Evolutionary conservation across 2,329 filamentous ascomycete genomes (phyloP), one percentile per base, ranked within the genome.

Genomic region (Parastagonospora avenae): DNA sequence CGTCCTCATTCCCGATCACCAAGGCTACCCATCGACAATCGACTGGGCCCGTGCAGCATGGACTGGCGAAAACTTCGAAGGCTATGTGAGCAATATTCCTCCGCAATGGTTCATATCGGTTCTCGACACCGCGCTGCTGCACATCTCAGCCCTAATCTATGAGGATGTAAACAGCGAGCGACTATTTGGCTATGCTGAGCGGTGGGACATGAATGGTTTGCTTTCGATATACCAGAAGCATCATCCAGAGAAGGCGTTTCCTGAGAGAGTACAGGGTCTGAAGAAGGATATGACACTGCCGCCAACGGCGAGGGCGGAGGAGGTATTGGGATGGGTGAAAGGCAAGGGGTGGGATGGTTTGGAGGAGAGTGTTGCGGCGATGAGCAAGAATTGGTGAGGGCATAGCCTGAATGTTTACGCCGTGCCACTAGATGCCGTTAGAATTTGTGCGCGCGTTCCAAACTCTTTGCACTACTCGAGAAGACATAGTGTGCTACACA

Each of bases 101-200:
- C 52, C 50, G 2, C 52, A 68, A 47, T 68, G 54, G 47, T 70
- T 55, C 42, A 59, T 69, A 16, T 60, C 63, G 11, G 53, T 57
- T 0, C 41, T 48, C 8, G 70, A 72, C 46, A 50, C 49, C 32
- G 83, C 80, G 0, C 70, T 77, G 0, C 64, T 86, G 0, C 82
- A 85, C 35, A 72, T 85, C 2, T 78, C 80, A 2, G 83, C 79
- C 0, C 68, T 81, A 7, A 70, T 83, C 0, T 70, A 82, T 16
- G 70, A 74, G 0, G 70, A 74, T 0, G 74, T 84, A 0, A 52
- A 68, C 2, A 74, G 74, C 0, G 77, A 85, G 59, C 77, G 84
- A 1, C 63, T 87, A 8, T 83, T 85, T 59, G 83, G 72, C 1
- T 83, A 80, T 45, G 81, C 79, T 0, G 69, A 74, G 1, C 75